Evolutionary conservation across 768 basidiomycete genomes (phyloP).

Genomic region (Russula olivacea): DNA sequence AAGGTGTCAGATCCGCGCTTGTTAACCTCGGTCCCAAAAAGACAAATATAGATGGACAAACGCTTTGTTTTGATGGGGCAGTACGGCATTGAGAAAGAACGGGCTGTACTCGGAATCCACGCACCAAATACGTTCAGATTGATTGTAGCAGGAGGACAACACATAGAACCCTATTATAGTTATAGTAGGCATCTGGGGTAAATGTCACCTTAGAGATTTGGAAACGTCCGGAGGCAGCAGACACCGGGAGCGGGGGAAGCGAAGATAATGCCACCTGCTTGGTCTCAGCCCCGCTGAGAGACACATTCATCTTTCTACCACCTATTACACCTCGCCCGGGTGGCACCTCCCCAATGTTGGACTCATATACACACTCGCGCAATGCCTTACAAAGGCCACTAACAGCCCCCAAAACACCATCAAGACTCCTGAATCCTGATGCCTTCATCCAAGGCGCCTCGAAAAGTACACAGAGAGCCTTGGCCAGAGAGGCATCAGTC

Average conservation of each 20-base stretch:
- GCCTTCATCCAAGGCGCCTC: conserved; percentile 28
- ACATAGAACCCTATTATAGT: too few species aligned
- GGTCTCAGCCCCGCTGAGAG: background rate
- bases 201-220: too few species aligned
- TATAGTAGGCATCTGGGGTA: too few species aligned
- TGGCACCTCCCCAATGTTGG: conserved; percentile 11
- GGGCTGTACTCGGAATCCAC: too few species aligned
- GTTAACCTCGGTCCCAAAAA: too few species aligned
- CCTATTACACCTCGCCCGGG: background rate
- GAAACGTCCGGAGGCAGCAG: too few species aligned
- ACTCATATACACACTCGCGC: conserved; percentile 70
- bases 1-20: too few species aligned
- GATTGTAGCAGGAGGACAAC: too few species aligned
- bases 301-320: conserved; percentile 7
- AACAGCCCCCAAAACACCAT: conserved; percentile 54
- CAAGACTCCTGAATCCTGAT: conserved; percentile 39
- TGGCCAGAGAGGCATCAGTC: conserved; percentile 49
- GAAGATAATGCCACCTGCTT: background rate
- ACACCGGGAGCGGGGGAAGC: background rate
- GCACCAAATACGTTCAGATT: too few species aligned
- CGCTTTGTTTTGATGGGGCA: too few species aligned
- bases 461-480: conserved; percentile 42
- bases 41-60: too few species aligned
- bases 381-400: conserved; percentile 68
- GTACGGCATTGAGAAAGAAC: too few species aligned